Conservation (phyloP, 352 stramenopile species). For the Phytophthora sp. region DNA sequence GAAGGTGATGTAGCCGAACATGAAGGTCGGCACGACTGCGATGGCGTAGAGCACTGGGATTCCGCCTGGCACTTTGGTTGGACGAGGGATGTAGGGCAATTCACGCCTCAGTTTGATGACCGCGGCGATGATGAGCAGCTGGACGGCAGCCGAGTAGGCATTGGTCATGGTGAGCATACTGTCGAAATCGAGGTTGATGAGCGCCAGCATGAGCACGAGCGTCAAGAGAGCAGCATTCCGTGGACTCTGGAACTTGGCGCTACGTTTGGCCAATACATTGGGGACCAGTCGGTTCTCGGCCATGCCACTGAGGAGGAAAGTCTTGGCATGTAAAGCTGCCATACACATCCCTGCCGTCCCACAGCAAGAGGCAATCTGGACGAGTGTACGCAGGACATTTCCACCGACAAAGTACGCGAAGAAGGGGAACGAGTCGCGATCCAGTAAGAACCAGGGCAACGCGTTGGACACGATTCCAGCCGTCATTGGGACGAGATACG, state of each 20-base stretch:
- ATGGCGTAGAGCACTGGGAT: constrained; percentile 40
- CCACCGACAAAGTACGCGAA: constrained; percentile 87
- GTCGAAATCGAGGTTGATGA: constrained; percentile 69
- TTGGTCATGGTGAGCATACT: constrained; percentile 90
- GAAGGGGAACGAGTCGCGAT: constrained; percentile 85
- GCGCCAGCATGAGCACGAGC: constrained; percentile 43
- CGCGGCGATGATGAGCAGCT: constrained; percentile 91
- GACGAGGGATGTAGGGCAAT: constrained; percentile 72
- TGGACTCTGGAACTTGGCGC: constrained; percentile 43
- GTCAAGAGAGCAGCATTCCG: constrained; percentile 44
- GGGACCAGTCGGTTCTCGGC: constrained; percentile 86
- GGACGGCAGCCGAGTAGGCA: constrained; percentile 83
- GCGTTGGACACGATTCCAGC: constrained; percentile 68
- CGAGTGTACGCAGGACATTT: constrained; percentile 80
- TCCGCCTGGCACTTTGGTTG: constrained; percentile 60
- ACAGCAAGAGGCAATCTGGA: constrained; percentile 76
- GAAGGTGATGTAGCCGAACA: constrained; percentile 64
- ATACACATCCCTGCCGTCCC: constrained; percentile 90
- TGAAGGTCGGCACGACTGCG: constrained; percentile 42
- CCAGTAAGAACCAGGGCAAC: constrained; percentile 73
- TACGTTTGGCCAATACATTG: constrained; percentile 68
- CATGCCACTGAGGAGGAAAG: constrained; percentile 85
- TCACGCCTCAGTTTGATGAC: constrained; percentile 88
- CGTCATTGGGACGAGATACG: constrained; percentile 91
- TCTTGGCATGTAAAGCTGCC: constrained; percentile 89